Percentiles rank a stretch among this genome's conserved stretches.
Evolutionary conservation across 208 protist species (phyloP).

Genomic region (Angomonas ambiguus): DNA sequence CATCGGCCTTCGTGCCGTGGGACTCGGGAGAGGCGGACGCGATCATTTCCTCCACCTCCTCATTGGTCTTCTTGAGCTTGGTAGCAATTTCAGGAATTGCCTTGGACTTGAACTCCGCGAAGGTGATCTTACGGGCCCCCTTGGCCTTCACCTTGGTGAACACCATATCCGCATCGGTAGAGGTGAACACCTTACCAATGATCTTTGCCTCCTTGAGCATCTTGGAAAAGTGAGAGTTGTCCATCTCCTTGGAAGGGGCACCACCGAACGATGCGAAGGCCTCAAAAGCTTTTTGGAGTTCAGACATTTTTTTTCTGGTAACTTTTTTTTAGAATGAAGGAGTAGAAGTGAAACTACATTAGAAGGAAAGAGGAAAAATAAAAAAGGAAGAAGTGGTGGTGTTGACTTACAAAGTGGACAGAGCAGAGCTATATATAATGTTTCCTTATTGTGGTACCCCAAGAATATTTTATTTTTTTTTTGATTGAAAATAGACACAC

Average conservation of each 20-base stretch:
- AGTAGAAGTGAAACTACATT: not conserved
- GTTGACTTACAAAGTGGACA: not conserved
- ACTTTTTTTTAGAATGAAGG: not conserved
- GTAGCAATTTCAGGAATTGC: constrained; percentile 79
- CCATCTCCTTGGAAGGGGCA: constrained; percentile 83
- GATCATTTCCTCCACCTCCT: constrained; percentile 61
- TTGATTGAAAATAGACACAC: too few species aligned
- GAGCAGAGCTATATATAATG: not conserved
- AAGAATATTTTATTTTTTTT: too few species aligned
- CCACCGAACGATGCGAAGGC: constrained; percentile 86
- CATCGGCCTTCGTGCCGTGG: constrained; percentile 74
- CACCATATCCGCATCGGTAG: constrained; percentile 85
- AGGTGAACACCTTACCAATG: constrained; percentile 86
- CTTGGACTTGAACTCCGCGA: constrained; percentile 58
- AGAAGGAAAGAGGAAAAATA: constrained; percentile 1
- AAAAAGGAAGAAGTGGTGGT: not conserved
- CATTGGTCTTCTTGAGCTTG: constrained; percentile 80
- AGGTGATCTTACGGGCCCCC: constrained; percentile 82
- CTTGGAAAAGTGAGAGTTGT: constrained; percentile 89
- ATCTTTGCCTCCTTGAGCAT: constrained; percentile 91
- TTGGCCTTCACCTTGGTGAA: constrained; percentile 91
- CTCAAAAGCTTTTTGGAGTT: constrained; percentile 66
- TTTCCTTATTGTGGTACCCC: not conserved
- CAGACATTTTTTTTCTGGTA: constrained; percentile 26
- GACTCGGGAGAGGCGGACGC: constrained; percentile 41